Percentiles rank a stretch among this genome's conserved stretches.
phyloP scores from a whole-genome alignment of 495 filamentous ascomycete genomes.

The Penicillium lividum region DNA sequence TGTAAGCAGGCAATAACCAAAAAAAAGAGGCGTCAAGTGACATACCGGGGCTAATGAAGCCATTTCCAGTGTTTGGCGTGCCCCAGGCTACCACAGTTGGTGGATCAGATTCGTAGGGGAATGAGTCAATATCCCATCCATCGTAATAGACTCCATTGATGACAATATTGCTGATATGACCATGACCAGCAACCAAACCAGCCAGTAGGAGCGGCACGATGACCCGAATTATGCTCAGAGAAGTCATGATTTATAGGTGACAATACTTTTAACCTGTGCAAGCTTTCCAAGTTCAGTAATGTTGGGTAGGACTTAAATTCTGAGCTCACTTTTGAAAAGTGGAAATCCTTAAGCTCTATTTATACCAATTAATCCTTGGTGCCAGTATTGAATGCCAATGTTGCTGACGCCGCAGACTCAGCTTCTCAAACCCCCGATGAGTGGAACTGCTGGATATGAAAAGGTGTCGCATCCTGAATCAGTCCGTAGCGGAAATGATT shows the following conservation, averaged over 20 bases:
- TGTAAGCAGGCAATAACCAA: conserved; percentile 25
- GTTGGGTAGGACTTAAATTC: too few relatives aligned
- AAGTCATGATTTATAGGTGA: background rate
- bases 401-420: background rate
- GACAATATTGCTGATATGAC: conserved; percentile 33
- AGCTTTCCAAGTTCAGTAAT: too few relatives aligned
- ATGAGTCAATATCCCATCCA: conserved; percentile 47
- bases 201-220: conserved; percentile 3
- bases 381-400: background rate
- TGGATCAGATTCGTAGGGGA: conserved; percentile 38
- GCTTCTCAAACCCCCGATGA: background rate
- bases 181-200: conserved; percentile 27
- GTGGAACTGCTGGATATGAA: background rate
- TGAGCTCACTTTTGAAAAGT: background rate
- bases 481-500: background rate
- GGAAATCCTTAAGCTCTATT: background rate
- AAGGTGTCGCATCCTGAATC: background rate
- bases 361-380: background rate
- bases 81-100: conserved; percentile 57
- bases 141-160: conserved; percentile 33
- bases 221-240: conserved; percentile 1
- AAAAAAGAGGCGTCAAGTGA: background rate
- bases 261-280: too few relatives aligned
- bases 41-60: conserved; percentile 52
- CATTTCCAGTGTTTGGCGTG: conserved; percentile 56